phyloP scores from a whole-genome alignment of 2,329 filamentous ascomycete genomes.

The Rhynchosporium agropyri region DNA sequence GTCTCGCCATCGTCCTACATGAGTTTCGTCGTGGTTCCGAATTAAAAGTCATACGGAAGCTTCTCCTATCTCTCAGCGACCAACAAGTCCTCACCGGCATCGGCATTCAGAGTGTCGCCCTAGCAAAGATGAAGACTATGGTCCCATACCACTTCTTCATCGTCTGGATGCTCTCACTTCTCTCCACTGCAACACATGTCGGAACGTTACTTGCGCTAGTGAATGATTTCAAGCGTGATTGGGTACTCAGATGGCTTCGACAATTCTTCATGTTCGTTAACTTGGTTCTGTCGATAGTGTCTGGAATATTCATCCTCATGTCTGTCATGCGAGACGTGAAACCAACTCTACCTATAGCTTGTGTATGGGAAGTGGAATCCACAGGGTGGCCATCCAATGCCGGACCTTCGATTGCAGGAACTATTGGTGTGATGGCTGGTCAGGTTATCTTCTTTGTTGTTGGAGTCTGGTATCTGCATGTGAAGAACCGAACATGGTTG shows the following conservation, averaged over 20 bases:
- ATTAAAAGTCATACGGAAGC: slow-evolving; percentile 61
- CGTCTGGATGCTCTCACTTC: slow-evolving; percentile 67
- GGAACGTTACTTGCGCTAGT: slow-evolving; percentile 65
- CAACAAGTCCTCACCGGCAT: slow-evolving; percentile 71
- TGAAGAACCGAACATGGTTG: slow-evolving; percentile 56
- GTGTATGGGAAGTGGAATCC: slow-evolving; percentile 56
- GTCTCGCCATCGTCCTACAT: slow-evolving; percentile 58
- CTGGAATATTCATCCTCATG: slow-evolving; percentile 97
- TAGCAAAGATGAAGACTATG: slow-evolving; percentile 60
- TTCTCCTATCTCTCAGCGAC: slow-evolving; percentile 67
- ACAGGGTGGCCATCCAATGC: slow-evolving; percentile 45
- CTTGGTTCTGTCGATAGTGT: slow-evolving; percentile 64
- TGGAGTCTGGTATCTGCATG: slow-evolving; percentile 67
- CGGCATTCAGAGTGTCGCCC: slow-evolving; percentile 65
- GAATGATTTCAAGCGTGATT: slow-evolving; percentile 66
- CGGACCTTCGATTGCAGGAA: slow-evolving; percentile 57
- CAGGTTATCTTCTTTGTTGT: slow-evolving; percentile 61
- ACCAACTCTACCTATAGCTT: slow-evolving; percentile 62
- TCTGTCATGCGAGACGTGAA: slow-evolving; percentile 77
- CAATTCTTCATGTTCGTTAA: slow-evolving; percentile 69
- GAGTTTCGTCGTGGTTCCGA: slow-evolving; percentile 50
- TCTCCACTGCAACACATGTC: slow-evolving; percentile 68
- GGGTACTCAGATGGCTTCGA: slow-evolving; percentile 67
- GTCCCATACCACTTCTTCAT: slow-evolving; percentile 72
- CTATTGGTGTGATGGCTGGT: slow-evolving; percentile 61